A percentile compares a stretch with the other conserved stretches of the same genome.
These are phyloP conservation scores for Paulownia fortunei DNA, from an alignment of 257 asterid species.

Conservation along the genomic window DNA sequence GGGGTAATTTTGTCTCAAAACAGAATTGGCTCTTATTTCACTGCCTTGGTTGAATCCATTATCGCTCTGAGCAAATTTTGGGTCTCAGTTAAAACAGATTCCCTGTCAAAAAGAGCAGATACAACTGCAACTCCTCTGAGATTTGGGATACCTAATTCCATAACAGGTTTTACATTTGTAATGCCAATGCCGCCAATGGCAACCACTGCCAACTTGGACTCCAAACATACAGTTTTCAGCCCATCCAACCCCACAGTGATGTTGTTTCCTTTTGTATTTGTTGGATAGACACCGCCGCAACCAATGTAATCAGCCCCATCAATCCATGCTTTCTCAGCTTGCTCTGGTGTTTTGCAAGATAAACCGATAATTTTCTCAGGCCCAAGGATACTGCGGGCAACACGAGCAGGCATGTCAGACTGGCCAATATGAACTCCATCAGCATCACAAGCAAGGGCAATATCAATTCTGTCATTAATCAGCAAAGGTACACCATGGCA, in stretches of 20 bases:
- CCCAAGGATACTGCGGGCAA: conserved; percentile 80
- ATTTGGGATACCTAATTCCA: conserved; percentile 63
- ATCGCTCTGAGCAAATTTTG: conserved; percentile 54
- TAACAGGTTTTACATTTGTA: conserved; percentile 63
- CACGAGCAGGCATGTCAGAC: conserved; percentile 83
- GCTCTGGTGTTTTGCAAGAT: conserved; percentile 88
- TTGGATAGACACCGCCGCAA: conserved; percentile 88
- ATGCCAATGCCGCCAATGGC: conserved; percentile 90
- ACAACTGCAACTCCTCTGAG: conserved; percentile 93
- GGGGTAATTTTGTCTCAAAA: neutral
- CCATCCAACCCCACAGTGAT: conserved; percentile 76
- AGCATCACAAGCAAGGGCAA: conserved; percentile 90
- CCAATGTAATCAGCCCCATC: conserved; percentile 98
- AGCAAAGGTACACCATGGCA: conserved; percentile 65
- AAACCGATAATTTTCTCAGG: conserved; percentile 89
- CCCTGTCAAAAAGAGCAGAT: conserved; percentile 85
- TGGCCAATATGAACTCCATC: conserved; percentile 97
- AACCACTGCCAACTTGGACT: conserved; percentile 88
- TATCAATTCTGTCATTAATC: conserved; percentile 86
- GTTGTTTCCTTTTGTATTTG: conserved; percentile 84
- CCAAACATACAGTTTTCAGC: conserved; percentile 61
- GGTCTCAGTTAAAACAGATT: conserved; percentile 63
- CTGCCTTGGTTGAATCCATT: conserved; percentile 14
- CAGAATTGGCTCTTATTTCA: neutral
- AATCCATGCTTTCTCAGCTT: conserved; percentile 75